A percentile compares a stretch with the other conserved stretches of the same genome.
Conservation (phyloP, 805 yeast genomes). For the Yamadazyma paraphyllophila region DNA sequence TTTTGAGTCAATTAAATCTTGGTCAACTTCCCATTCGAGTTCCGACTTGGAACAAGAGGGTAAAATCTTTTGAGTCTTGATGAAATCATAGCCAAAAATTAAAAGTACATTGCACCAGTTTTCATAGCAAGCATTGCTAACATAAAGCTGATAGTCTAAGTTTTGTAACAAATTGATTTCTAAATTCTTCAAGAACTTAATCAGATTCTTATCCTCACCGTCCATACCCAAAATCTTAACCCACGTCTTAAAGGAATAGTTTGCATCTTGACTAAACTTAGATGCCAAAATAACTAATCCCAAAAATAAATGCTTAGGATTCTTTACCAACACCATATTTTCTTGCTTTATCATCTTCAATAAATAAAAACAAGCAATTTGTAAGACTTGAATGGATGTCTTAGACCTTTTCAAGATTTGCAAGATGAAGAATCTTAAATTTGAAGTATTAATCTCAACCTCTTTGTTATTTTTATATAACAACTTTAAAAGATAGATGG, state of each 20-base stretch:
- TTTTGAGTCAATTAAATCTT: slow-evolving; percentile 18
- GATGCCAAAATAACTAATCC: slow-evolving; percentile 68
- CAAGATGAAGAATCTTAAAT: slow-evolving; percentile 46
- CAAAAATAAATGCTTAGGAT: slow-evolving; percentile 64
- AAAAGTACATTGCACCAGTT: slow-evolving; percentile 45
- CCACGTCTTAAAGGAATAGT: slow-evolving; percentile 71
- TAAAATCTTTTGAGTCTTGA: slow-evolving; percentile 31
- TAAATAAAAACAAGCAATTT: slow-evolving; percentile 66
- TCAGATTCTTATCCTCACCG: slow-evolving; percentile 22
- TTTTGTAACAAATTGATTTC: slow-evolving; percentile 54
- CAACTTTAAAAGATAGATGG: slow-evolving; percentile 34
- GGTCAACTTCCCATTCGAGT: slow-evolving; percentile 25
- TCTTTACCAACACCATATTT: slow-evolving; percentile 13
- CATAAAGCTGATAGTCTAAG: slow-evolving; percentile 56
- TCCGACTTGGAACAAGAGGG: slow-evolving; percentile 16
- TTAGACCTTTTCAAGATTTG: slow-evolving; percentile 28
- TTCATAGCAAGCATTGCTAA: slow-evolving; percentile 48
- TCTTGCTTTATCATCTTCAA: slow-evolving; percentile 38
- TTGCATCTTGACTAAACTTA: slow-evolving; percentile 71
- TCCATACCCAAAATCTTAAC: slow-evolving; percentile 62
- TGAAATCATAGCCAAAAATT: slow-evolving; percentile 44
- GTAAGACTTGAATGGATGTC: slow-evolving; percentile 60
- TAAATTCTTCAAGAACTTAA: slow-evolving; percentile 46
- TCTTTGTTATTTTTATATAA: slow-evolving; percentile 22
- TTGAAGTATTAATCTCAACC: slow-evolving; percentile 16